These are phyloP conservation scores for Calonectria henricotiae DNA, from an alignment of 2,329 filamentous ascomycete genomes.

Conservation along the genomic window DNA sequence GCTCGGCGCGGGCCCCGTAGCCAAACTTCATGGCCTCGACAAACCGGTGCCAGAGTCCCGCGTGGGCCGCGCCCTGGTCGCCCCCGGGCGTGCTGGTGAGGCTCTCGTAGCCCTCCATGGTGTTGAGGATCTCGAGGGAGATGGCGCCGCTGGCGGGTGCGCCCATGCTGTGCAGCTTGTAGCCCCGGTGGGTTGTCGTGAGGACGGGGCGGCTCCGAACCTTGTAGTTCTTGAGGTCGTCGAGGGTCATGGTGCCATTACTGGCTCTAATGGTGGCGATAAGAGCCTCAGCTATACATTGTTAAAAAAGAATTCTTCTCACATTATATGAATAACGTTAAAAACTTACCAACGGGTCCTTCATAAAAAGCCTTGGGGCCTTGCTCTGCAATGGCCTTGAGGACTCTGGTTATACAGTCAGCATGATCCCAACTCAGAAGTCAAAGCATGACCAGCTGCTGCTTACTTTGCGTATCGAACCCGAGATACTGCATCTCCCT, in stretches of 20 bases:
- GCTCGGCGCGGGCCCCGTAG: conserved; percentile 83
- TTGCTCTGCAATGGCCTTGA: conserved; percentile 82
- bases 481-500: conserved; percentile 86
- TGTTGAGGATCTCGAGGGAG: conserved; percentile 84
- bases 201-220: conserved; percentile 77
- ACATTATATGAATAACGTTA: background rate
- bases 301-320: conserved; percentile 32
- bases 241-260: conserved; percentile 89
- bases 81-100: background rate
- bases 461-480: conserved; percentile 78
- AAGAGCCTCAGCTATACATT: conserved; percentile 76
- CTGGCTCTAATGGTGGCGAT: conserved; percentile 77
- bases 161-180: conserved; percentile 78
- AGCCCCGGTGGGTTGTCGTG: conserved; percentile 78
- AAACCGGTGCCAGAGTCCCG: conserved; percentile 85
- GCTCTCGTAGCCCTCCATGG: conserved; percentile 79
- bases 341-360: conserved; percentile 72
- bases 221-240: conserved; percentile 83
- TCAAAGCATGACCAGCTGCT: background rate
- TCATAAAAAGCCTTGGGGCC: conserved; percentile 84
- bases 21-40: conserved; percentile 93
- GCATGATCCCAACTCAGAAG: background rate
- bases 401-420: conserved; percentile 64
- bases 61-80: conserved; percentile 68
- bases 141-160: conserved; percentile 87